Evolutionary conservation across 305 asterid genomes (phyloP), one percentile per base, ranked within the genome.

Genomic region (Euphrasia arctica): DNA sequence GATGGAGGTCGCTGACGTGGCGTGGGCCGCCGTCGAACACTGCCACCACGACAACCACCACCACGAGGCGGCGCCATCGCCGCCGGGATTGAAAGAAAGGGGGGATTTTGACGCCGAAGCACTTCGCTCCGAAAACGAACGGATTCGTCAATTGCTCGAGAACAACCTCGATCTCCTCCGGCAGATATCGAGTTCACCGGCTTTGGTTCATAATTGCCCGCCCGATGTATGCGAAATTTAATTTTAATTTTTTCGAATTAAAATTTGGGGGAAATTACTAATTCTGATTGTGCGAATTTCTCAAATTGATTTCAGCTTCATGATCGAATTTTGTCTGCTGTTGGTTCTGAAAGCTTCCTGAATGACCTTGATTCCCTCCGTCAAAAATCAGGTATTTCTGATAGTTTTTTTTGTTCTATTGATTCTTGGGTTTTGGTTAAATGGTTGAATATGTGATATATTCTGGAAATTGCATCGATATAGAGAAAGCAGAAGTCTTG

Each of bases 1-100:
- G 80, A 41, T 91, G 77, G 98, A 89, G 83, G 95, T 91, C 2
- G 98, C 98, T 39, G 98, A 91, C 72, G 85, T 91, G 58, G 96
- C 96, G 42, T 91, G 85, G 85, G 72, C 85, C 50, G 95, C 98
- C 75, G 77, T 89, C 64, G 98, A 89, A 61, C 55, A 73, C 70
- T 75, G 88, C 69, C 90, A 89, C 52, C 91, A 77, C 83, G 90
- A 25, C 27, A 25, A 77, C 82, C 63, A 80, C 89, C 78, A 74
- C 68, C 79, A 67, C 74, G 84, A 76, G 9, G 47, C 79, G 64
- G 22, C 58, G 70, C 69, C 77, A 14, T n/a, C 77, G 59, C 63
- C 63, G 66, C 76, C 76, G 58, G 74, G 31, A 36, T 29, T 58
- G 9, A 52, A 75, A 36, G 70, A 61, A 62, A 34, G 27, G 13